Evolutionary conservation across 768 basidiomycete species (phyloP), one percentile per base, ranked within the genome.

Genomic region (Lentinula edodes): DNA sequence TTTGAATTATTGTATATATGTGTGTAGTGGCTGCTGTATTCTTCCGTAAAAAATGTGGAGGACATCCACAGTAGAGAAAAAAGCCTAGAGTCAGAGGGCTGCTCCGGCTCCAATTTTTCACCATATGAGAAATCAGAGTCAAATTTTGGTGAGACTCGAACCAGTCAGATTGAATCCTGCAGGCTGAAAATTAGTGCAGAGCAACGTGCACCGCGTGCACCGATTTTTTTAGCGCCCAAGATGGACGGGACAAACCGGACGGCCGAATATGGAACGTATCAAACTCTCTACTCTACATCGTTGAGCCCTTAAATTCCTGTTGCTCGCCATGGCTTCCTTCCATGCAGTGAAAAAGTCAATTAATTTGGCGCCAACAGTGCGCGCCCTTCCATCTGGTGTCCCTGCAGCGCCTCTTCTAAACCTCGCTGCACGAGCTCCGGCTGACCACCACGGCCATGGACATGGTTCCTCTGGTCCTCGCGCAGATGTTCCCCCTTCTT

Each of bases 311-410:
- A 34, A 50, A 15, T 52, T 52, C 10, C n/a, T 32, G 51, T 52
- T 9, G 32, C 51, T 34, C 51, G 20, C 46, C 58, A 90, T 90
- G 86, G 85, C 87, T 72, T 77, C 86, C 67, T 78, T 88, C 73
- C 82, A 87, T 71, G 86, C 82, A 78, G 79, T 85, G 68, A 91
- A 88, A 88, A 93, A 87, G 77, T 88, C 89, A 65, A 78, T 93
- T 69, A 91, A 85, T 74, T 78, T 96, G 65, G 74, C 89, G 38
- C 91, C 94, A 61, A 92, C 93, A 38, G 85, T 91, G 65, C 85
- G 90, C 70, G 79, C 85, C 6, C 83, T 91, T 61, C 81, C 94
- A 48, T 86, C 83, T 38, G 95, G 95, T 62, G 81, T 94, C 13
- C 95, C 95, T 35, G 72, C 73, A 66, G 91, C 87, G 6, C 86